phyloP scores from a whole-genome alignment of 2,329 filamentous ascomycete species.

The Thermoascus crustaceus region DNA sequence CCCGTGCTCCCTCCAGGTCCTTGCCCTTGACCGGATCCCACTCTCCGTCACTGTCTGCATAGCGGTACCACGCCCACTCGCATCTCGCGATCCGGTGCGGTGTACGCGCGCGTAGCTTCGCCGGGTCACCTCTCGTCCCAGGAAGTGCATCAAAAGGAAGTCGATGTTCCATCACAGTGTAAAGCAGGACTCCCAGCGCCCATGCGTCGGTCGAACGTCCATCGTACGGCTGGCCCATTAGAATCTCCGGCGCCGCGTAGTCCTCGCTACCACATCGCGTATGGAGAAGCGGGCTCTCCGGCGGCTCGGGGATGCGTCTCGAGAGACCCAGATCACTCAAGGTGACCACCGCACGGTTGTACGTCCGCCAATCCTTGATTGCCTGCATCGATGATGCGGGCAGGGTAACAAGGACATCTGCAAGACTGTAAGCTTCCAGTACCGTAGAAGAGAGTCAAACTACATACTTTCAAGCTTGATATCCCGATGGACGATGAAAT shows the following conservation, averaged over 20 bases:
- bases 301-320: conserved; percentile 63
- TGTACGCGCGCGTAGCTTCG: conserved; percentile 69
- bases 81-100: conserved; percentile 92
- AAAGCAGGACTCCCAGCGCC: conserved; percentile 88
- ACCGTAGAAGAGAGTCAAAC: conserved; percentile 1
- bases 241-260: conserved; percentile 91
- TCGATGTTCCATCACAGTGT: conserved; percentile 86
- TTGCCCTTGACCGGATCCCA: conserved; percentile 64
- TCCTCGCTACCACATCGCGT: conserved; percentile 94
- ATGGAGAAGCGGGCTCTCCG: conserved; percentile 76
- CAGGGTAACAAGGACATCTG: conserved; percentile 87
- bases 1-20: conserved; percentile 65
- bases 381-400: conserved; percentile 59
- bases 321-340: conserved; percentile 89
- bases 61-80: conserved; percentile 92
- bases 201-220: conserved; percentile 87
- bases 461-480: conserved; percentile 93
- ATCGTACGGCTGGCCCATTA: conserved; percentile 92
- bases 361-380: conserved; percentile 60
- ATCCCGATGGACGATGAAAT: conserved; percentile 87
- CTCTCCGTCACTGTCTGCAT: conserved; percentile 74
- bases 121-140: conserved; percentile 61
- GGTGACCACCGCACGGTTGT: conserved; percentile 76
- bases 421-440: conserved; percentile 11
- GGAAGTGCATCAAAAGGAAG: conserved; percentile 88